Evolutionary conservation across 352 stramenopile species (phyloP).

Genomic region (Globisporangium alternatum): DNA sequence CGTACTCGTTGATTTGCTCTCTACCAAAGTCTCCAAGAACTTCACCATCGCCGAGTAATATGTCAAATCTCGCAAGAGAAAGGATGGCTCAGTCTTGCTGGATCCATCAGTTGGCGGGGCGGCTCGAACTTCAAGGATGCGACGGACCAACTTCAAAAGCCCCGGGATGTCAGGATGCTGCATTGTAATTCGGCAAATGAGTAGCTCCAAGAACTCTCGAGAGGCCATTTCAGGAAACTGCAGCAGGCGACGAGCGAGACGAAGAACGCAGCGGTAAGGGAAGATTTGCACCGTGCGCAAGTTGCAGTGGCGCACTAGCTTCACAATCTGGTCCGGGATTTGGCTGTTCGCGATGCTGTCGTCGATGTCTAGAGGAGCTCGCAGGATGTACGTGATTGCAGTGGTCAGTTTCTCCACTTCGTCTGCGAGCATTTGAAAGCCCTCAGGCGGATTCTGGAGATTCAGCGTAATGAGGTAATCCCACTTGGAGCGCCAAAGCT

Average conservation of each 20-base stretch:
- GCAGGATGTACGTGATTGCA: slow-evolving; percentile 68
- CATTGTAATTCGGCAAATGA: slow-evolving; percentile 68
- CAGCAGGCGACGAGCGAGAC: slow-evolving; percentile 57
- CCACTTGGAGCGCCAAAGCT: slow-evolving; percentile 63
- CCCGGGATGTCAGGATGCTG: slow-evolving; percentile 68
- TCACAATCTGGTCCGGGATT: slow-evolving; percentile 72
- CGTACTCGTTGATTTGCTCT: slow-evolving; percentile 36
- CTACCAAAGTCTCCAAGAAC: slow-evolving; percentile 48
- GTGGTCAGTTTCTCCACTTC: slow-evolving; percentile 70
- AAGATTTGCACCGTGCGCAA: slow-evolving; percentile 66
- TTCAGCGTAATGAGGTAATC: slow-evolving; percentile 56
- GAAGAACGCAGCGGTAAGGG: slow-evolving; percentile 62
- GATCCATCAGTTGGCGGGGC: slow-evolving; percentile 26
- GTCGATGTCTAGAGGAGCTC: slow-evolving; percentile 63
- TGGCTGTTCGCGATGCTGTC: slow-evolving; percentile 61
- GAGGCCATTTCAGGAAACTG: slow-evolving; percentile 68
- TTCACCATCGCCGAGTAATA: slow-evolving; percentile 64
- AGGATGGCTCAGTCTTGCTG: slow-evolving; percentile 35
- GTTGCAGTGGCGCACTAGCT: slow-evolving; percentile 75
- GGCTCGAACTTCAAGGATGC: slow-evolving; percentile 59
- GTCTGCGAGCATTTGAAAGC: slow-evolving; percentile 42
- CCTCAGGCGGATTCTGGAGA: slow-evolving; percentile 54
- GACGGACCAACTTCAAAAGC: slow-evolving; percentile 70
- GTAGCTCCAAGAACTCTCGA: slow-evolving; percentile 65
- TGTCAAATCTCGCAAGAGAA: slow-evolving; percentile 59